These are phyloP conservation scores for Penicillium expansum DNA, from an alignment of 2,329 filamentous ascomycete genomes.

Conservation along the genomic window DNA sequence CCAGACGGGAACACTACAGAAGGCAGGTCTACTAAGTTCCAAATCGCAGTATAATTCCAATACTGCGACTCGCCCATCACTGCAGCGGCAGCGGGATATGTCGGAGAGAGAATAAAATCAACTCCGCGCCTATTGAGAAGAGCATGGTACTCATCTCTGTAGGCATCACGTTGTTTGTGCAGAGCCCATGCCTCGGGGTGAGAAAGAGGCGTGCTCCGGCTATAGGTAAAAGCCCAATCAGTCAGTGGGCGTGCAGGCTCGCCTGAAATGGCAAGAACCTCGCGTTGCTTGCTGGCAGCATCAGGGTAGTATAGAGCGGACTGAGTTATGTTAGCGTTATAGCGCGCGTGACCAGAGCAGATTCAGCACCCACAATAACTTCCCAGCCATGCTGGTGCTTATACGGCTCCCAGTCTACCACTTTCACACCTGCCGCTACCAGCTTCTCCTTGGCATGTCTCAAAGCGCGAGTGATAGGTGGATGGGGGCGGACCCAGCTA, in stretches of 20 bases:
- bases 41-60: constrained; percentile 38
- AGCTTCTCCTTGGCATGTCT: constrained; percentile 24
- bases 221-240: constrained; percentile 38
- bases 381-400: constrained; percentile 35
- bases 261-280: constrained; percentile 34
- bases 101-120: constrained; percentile 34
- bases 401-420: constrained; percentile 39
- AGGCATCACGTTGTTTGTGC: constrained; percentile 28
- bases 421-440: constrained; percentile 47
- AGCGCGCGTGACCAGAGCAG: not conserved
- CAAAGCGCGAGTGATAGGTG: constrained; percentile 40
- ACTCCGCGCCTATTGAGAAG: constrained; percentile 29
- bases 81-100: constrained; percentile 28
- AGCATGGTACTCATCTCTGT: constrained; percentile 33
- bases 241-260: constrained; percentile 50
- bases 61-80: constrained; percentile 36
- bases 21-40: constrained; percentile 34
- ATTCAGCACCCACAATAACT: constrained; percentile 29
- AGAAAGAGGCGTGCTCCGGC: constrained; percentile 21
- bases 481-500: constrained; percentile 60
- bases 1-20: constrained; percentile 31
- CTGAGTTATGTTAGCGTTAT: constrained; percentile 30
- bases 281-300: constrained; percentile 34
- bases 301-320: constrained; percentile 51
- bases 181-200: constrained; percentile 30